These are phyloP conservation scores for Rosa hybrid DNA, from an alignment of 331 rosid species.

Conservation along the genomic window DNA sequence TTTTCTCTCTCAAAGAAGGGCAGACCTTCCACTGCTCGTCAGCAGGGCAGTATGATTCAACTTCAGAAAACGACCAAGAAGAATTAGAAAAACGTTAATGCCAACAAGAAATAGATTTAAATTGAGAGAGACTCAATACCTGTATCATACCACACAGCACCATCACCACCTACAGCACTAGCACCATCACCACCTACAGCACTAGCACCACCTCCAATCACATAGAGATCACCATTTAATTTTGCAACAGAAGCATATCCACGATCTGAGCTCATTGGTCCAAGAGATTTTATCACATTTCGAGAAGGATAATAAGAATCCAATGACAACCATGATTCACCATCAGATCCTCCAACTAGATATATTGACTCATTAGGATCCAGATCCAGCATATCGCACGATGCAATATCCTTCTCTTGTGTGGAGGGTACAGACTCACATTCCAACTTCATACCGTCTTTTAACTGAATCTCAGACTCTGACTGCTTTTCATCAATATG, in stretches of 20 bases:
- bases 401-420: slow-evolving; percentile 20
- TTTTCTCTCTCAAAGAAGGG: slow-evolving; percentile 64
- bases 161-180: slow-evolving; percentile 43
- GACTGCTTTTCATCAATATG: slow-evolving; percentile 24
- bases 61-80: slow-evolving; percentile 43
- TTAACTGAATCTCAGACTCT: slow-evolving; percentile 3
- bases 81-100: slow-evolving; percentile 13
- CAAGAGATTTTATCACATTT: slow-evolving; percentile 43
- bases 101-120: slow-evolving; percentile 3
- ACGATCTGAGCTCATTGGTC: slow-evolving; percentile 44
- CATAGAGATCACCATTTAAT: slow-evolving; percentile 50
- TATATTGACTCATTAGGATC: slow-evolving; percentile 60
- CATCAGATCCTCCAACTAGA: slow-evolving; percentile 73
- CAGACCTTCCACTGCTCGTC: slow-evolving; percentile 57
- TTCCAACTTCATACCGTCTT: slow-evolving; percentile 27
- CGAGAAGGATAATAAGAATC: slow-evolving; percentile 57
- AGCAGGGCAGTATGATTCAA: slow-evolving; percentile 62
- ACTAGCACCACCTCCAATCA: slow-evolving; percentile 51
- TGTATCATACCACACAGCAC: slow-evolving; percentile 49
- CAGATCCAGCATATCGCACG: slow-evolving; percentile 31
- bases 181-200: slow-evolving; percentile 20
- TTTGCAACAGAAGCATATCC: slow-evolving; percentile 48
- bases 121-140: slow-evolving; percentile 26
- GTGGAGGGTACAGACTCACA: slow-evolving; percentile 27
- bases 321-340: slow-evolving; percentile 49